phyloP scores from a whole-genome alignment of 768 basidiomycete genomes.

The Chalciporus pseudorubinellus region DNA sequence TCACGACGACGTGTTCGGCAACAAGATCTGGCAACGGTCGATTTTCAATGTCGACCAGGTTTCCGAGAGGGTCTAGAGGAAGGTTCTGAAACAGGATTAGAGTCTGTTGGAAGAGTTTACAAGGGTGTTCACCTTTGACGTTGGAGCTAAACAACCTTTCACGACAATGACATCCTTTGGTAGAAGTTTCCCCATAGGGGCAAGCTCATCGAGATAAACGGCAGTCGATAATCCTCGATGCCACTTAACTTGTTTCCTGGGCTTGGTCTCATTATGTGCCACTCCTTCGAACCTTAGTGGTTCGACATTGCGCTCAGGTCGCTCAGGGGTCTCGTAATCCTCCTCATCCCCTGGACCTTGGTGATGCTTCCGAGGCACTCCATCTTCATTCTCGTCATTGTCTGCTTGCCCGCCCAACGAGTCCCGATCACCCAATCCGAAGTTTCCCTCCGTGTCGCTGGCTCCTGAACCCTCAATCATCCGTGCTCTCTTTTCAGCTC shows the following conservation, averaged over 20 bases:
- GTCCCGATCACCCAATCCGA: constrained; percentile 6
- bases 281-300: constrained; percentile 37
- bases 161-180: constrained; percentile 39
- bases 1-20: constrained; percentile 65
- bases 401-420: constrained; percentile 1
- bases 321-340: constrained; percentile 69
- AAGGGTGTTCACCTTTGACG: constrained; percentile 56
- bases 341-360: constrained; percentile 80
- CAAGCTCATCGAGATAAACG: constrained; percentile 61
- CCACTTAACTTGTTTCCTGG: constrained; percentile 72
- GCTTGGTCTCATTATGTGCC: constrained; percentile 26
- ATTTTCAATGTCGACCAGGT: constrained; percentile 53
- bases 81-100: constrained; percentile 43
- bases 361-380: constrained; percentile 40
- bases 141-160: constrained; percentile 68
- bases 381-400: constrained; percentile 27
- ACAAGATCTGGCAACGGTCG: constrained; percentile 55
- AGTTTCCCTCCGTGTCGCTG: constrained; percentile 33
- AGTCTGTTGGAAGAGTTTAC: not conserved
- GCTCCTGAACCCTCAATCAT: constrained; percentile 33
- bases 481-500: constrained; percentile 61
- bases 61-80: constrained; percentile 69
- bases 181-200: constrained; percentile 46
- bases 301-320: constrained; percentile 41
- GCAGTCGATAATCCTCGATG: constrained; percentile 62